Base-by-base conservation (phyloP, 495 filamentous ascomycete species). In the Podospora pseudopauciseta region DNA sequence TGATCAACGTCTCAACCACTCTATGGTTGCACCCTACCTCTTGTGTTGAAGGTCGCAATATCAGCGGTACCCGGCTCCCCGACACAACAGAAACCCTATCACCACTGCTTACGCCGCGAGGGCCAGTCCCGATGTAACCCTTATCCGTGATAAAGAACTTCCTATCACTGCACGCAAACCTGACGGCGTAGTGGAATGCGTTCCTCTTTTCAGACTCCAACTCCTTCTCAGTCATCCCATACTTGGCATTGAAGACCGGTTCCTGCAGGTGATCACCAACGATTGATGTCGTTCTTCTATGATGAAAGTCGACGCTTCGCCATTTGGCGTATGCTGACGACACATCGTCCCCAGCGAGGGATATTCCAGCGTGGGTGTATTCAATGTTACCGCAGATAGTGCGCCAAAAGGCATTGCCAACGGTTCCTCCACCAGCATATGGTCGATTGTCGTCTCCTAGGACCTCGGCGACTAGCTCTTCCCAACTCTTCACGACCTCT, bases 121-220 rank as follows among this genome's bases (percentile, higher is more conserved):
- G 73, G 0, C 72, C 72, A 20, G 70, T 63, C 16, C 72, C 73
- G 20, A 75, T 75, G 63, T 75, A 75, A 0, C 73, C 72, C 27
- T 56, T 65, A 15, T 65, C 55, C 5, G 72, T 75, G 32, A 73
- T 54, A 60, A 73, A 75, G 68, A 75, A 75, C 23, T 62, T 61
- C 26, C 73, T 68, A 2, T 66, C 65, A 5, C 65, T 58, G 2
- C 69, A 68, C 4, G 70, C 65, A 27, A 54, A 70, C 55, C 70
- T 68, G 1, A 75, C 61, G 6, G 72, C 69, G 60, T 74, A 68
- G 54, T 74, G 71, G 32, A 75, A 73, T 0, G 73, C 61, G 67
- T 71, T 71, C 39, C 49, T 60, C 18, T 55, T 68, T 49, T 64
- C 53, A 2, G 58, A 20, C 20, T 59, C 63, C 19, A 54, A 15